A percentile compares a stretch with the other conserved stretches of the same genome.
Conservation (phyloP, 2,329 filamentous ascomycete genomes). For the Cladosporium sp. region DNA sequence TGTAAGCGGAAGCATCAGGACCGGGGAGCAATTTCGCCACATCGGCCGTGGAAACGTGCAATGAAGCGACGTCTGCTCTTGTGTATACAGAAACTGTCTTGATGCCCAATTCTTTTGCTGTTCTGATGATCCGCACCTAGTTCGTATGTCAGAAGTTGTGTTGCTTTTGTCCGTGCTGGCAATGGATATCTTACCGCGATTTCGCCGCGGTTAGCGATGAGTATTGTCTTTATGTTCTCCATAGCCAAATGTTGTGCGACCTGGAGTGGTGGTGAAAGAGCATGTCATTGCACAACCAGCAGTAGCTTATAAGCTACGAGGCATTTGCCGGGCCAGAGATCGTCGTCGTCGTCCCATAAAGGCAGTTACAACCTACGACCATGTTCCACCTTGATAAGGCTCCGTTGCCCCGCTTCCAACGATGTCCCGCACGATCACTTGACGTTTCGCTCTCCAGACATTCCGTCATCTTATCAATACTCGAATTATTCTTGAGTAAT, state of each 20-base stretch:
- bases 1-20: conserved; percentile 53
- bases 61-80: conserved; percentile 56
- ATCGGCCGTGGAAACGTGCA: conserved; percentile 58
- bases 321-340: conserved; percentile 3
- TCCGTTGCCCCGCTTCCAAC: conserved; percentile 14
- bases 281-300: background rate
- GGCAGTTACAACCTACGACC: conserved; percentile 1
- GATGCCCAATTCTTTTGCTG: conserved; percentile 54
- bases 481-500: background rate
- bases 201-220: conserved; percentile 63
- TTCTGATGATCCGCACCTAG: conserved; percentile 52
- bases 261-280: background rate
- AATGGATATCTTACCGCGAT: conserved; percentile 40
- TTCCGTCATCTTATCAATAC: conserved; percentile 16
- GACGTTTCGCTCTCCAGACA: background rate
- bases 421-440: conserved; percentile 5
- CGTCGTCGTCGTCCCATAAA: conserved; percentile 1
- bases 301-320: conserved; percentile 2
- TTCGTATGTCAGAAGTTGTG: background rate
- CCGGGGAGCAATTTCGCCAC: conserved; percentile 55
- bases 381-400: conserved; percentile 2
- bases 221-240: conserved; percentile 52
- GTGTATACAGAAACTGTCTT: conserved; percentile 62
- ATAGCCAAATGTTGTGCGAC: conserved; percentile 29
- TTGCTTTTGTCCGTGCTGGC: background rate